A percentile compares a stretch with the other conserved stretches of the same genome.
phyloP scores from a whole-genome alignment of 2,329 filamentous ascomycete species.

The Dothiorella sarmentorum region DNA sequence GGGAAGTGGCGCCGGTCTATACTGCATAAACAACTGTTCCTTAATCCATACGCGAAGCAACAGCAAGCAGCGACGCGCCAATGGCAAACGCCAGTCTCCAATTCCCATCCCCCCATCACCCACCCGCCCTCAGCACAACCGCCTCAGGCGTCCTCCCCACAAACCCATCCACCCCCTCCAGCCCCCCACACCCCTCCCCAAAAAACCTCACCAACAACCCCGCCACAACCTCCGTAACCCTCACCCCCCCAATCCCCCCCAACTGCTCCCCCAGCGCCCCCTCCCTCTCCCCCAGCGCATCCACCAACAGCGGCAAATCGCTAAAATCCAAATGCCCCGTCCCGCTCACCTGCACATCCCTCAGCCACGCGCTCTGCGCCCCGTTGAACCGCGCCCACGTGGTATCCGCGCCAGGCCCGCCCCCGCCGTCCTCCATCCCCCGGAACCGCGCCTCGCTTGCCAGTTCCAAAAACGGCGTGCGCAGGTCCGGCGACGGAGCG shows the following conservation, averaged over 20 bases:
- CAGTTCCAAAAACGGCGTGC: conserved; percentile 25
- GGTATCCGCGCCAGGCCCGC: conserved; percentile 16
- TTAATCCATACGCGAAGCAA: too few species aligned
- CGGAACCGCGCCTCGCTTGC: conserved; percentile 20
- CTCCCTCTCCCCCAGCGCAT: conserved; percentile 24
- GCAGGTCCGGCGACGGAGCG: conserved; percentile 18
- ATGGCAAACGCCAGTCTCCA: too few species aligned
- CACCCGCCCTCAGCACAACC: neutral
- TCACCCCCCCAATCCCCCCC: neutral
- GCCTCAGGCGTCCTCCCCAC: neutral
- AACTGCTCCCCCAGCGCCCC: neutral
- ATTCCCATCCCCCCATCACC: neutral
- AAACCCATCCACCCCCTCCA: neutral
- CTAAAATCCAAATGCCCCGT: conserved; percentile 25
- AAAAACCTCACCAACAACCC: neutral
- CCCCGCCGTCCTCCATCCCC: neutral
- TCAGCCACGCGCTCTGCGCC: conserved; percentile 26
- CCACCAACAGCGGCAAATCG: conserved; percentile 26
- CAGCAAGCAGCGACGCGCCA: too few species aligned
- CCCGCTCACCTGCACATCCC: conserved; percentile 25
- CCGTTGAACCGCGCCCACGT: conserved; percentile 24
- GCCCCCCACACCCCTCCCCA: neutral
- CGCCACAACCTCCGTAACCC: neutral
- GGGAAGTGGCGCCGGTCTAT: too few species aligned
- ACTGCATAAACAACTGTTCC: too few species aligned